phyloP scores from a whole-genome alignment of 2,329 filamentous ascomycete species.

The Cytospora paraplurivora region DNA sequence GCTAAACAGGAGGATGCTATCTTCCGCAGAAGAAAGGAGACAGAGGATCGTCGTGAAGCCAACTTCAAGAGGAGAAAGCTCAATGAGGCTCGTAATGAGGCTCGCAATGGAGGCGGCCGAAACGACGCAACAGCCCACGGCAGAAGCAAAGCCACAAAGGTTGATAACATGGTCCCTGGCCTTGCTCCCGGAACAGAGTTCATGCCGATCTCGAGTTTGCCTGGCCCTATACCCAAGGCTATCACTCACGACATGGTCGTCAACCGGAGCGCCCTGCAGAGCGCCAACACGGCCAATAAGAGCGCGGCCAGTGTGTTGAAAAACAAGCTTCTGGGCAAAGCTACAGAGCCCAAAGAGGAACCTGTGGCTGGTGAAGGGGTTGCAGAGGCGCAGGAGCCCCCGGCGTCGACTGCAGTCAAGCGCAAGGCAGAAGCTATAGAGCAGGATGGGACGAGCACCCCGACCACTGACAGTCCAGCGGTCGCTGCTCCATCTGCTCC shows the following conservation, averaged over 20 bases:
- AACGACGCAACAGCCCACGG: constrained; percentile 38
- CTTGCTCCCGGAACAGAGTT: constrained; percentile 33
- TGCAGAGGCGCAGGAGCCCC: constrained; percentile 38
- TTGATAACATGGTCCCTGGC: constrained; percentile 27
- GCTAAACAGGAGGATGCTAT: constrained; percentile 94
- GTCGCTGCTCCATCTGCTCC: constrained; percentile 49
- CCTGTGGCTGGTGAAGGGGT: constrained; percentile 22
- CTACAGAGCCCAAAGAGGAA: constrained; percentile 21
- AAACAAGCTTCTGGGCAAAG: constrained; percentile 53
- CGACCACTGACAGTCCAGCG: constrained; percentile 53
- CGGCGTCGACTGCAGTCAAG: constrained; percentile 64
- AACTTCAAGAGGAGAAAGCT: constrained; percentile 77
- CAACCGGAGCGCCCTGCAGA: constrained; percentile 66
- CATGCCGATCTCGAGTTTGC: constrained; percentile 50
- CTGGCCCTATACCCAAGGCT: constrained; percentile 49
- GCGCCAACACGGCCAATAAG: constrained; percentile 84
- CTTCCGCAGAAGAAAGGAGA: constrained; percentile 83
- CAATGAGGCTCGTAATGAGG: constrained; percentile 48
- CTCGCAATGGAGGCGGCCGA: constrained; percentile 38
- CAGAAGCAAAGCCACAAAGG: constrained; percentile 28
- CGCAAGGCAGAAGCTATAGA: constrained; percentile 75
- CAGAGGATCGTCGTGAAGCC: constrained; percentile 80
- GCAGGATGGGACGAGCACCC: constrained; percentile 58
- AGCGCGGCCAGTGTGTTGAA: constrained; percentile 90
- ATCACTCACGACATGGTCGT: constrained; percentile 89